Conservation (phyloP, 1,284 basidiomycete species). For the Mycosarcoma mackinlayi region DNA sequence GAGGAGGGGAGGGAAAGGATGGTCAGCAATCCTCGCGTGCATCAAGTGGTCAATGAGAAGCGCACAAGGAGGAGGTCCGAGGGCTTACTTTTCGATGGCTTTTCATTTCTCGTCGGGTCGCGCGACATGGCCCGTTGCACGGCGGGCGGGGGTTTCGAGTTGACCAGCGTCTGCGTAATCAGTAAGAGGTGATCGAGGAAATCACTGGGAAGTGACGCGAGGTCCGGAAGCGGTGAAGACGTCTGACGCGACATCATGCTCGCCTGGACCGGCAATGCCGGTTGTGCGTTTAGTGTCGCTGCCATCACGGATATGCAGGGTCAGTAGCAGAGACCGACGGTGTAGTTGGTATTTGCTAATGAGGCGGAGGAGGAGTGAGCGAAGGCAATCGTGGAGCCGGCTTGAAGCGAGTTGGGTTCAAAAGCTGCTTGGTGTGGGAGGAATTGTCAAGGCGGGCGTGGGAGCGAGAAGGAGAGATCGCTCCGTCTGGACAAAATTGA, state of each 20-base stretch:
- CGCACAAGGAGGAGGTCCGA: background rate
- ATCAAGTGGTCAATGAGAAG: no score
- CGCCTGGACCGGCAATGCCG: slow-evolving; percentile 23
- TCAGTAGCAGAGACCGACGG: background rate
- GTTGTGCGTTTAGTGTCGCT: slow-evolving; percentile 27
- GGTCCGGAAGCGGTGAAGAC: slow-evolving; percentile 54
- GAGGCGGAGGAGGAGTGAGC: background rate
- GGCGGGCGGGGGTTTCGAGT: slow-evolving; percentile 48
- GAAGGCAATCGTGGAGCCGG: no score
- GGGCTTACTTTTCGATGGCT: slow-evolving; percentile 13
- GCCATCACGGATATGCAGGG: slow-evolving; percentile 17
- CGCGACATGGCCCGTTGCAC: slow-evolving; percentile 38
- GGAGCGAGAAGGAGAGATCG: no score
- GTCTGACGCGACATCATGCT: slow-evolving; percentile 51
- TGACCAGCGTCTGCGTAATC: slow-evolving; percentile 57
- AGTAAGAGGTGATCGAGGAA: slow-evolving; percentile 62
- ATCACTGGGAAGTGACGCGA: slow-evolving; percentile 50
- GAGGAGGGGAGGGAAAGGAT: background rate
- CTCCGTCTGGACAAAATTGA: slow-evolving; percentile 16
- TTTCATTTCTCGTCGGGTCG: slow-evolving; percentile 29
- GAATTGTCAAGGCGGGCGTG: no score
- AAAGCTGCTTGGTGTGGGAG: no score
- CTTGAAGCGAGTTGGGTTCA: no score
- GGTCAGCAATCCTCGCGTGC: no score
- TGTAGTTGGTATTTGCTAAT: background rate